Conservation (phyloP, 2,329 filamentous ascomycete genomes). For the Colletotrichum agaves region DNA sequence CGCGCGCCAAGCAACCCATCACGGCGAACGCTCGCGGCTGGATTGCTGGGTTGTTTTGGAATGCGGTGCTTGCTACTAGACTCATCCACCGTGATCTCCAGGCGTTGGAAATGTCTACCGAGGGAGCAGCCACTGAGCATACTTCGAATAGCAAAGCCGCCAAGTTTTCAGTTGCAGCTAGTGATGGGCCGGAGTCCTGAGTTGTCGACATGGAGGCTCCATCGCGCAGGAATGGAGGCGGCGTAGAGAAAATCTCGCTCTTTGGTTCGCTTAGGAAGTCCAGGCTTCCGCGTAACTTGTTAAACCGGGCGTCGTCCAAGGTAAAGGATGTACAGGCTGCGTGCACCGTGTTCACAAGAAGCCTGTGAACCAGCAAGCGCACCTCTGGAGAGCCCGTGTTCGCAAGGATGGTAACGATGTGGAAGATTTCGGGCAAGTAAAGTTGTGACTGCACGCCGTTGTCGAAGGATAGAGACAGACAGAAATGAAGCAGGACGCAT, state of each 20-base stretch:
- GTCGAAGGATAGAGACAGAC: slow-evolving; percentile 74
- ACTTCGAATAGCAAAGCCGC: slow-evolving; percentile 72
- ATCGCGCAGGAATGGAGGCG: slow-evolving; percentile 59
- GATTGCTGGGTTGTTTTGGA: slow-evolving; percentile 78
- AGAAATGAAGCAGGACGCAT: slow-evolving; percentile 73
- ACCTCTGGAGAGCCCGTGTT: slow-evolving; percentile 71
- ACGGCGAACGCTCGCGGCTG: slow-evolving; percentile 76
- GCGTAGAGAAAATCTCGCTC: slow-evolving; percentile 66
- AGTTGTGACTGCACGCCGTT: slow-evolving; percentile 74
- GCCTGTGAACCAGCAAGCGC: slow-evolving; percentile 68
- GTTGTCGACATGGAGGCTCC: slow-evolving; percentile 64
- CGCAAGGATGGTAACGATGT: slow-evolving; percentile 76
- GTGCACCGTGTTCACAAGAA: slow-evolving; percentile 75
- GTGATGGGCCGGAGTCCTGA: slow-evolving; percentile 63
- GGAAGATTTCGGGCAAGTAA: slow-evolving; percentile 75
- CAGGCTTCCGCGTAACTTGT: slow-evolving; percentile 66
- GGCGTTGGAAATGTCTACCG: slow-evolving; percentile 72
- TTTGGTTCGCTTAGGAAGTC: slow-evolving; percentile 69
- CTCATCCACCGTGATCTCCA: slow-evolving; percentile 81
- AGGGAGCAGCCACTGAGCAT: slow-evolving; percentile 71
- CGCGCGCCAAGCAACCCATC: slow-evolving; percentile 77
- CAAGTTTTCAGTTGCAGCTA: slow-evolving; percentile 69
- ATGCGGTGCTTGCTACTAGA: slow-evolving; percentile 76
- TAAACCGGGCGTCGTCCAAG: slow-evolving; percentile 68
- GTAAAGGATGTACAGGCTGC: slow-evolving; percentile 73